Percentiles rank a stretch among this genome's conserved stretches.
phyloP scores from a whole-genome alignment of 495 filamentous ascomycete species.

The Penicillium dipodomyicola region DNA sequence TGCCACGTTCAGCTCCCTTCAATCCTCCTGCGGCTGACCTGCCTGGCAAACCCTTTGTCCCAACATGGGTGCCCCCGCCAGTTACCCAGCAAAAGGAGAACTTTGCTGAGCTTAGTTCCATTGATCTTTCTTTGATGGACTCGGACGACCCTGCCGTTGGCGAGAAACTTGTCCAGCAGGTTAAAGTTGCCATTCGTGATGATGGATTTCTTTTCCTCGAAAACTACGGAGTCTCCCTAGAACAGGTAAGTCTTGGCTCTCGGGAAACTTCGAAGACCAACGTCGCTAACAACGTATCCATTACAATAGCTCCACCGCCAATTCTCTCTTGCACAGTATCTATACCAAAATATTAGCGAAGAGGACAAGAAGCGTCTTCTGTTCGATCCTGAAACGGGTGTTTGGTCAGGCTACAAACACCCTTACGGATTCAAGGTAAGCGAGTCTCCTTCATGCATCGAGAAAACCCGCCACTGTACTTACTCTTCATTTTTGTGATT shows the following conservation, averaged over 20 bases:
- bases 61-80: constrained; percentile 42
- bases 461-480: not conserved
- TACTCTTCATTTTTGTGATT: not conserved
- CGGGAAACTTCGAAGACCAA: not conserved
- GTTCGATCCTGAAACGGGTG: constrained; percentile 38
- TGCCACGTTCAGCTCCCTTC: constrained; percentile 39
- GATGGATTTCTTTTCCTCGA: constrained; percentile 48
- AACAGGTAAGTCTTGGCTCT: constrained; percentile 29
- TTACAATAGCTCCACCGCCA: constrained; percentile 41
- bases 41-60: constrained; percentile 40
- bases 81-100: constrained; percentile 38
- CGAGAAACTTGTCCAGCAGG: constrained; percentile 35
- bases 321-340: constrained; percentile 44
- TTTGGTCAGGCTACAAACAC: constrained; percentile 44
- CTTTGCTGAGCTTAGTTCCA: constrained; percentile 40
- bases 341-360: constrained; percentile 45
- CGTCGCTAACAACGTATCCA: not conserved
- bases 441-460: not conserved
- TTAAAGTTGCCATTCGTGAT: constrained; percentile 41
- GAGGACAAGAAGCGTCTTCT: constrained; percentile 45
- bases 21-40: constrained; percentile 37
- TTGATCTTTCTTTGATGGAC: constrained; percentile 40
- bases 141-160: constrained; percentile 39
- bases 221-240: constrained; percentile 48
- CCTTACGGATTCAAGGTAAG: constrained; percentile 42